Base-by-base conservation (phyloP, 1,139 yeast genomes). In the Pichia sp. region DNA sequence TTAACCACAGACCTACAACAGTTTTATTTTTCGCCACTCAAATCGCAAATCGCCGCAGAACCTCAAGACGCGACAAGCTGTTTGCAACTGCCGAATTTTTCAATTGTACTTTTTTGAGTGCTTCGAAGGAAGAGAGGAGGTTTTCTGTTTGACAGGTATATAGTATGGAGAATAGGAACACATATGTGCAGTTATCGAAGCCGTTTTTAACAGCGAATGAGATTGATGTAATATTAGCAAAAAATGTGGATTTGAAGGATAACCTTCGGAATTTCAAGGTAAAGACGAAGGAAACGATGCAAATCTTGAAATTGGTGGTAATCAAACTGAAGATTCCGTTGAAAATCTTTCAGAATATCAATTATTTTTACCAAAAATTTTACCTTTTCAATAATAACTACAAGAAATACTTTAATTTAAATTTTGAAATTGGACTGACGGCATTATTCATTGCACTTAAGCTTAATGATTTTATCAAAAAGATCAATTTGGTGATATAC, bases 381-480 rank as follows among this genome's bases (percentile, higher is more conserved):
- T 84, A 76, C 57, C 67, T 85, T 27, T 79, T 79, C 62, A 81
- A 49, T 10, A 45, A 81, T 58, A 64, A 65, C 51, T 81, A 81
- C 55, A 79, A 75, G 47, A 64, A 54, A 44, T 55, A 52, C 36
- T 8, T 11, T 8, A 63, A 57, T 29, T 44, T 60, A 27, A 64
- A 67, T 44, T 59, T 66, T 55, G 81, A 81, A 38, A 75, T 84
- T 27, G 88, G 86, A 0, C 64, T 84, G 4, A 76, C 95, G 5
- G 77, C 94, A 48, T 59, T 92, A n/a, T 77, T 87, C 49, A 72
- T 88, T 34, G 86, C 97, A 3, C 72, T 84, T 39, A 90, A 92
- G 61, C 79, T 81, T 54, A 95, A 87, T 58, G 97, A 90, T 59
- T 88, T 95, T 38, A 81, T 90, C 37, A 90, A 90, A 62, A 84